phyloP scores from a whole-genome alignment of 345 rosid genomes.

The Arabidopsis arenosa region DNA sequence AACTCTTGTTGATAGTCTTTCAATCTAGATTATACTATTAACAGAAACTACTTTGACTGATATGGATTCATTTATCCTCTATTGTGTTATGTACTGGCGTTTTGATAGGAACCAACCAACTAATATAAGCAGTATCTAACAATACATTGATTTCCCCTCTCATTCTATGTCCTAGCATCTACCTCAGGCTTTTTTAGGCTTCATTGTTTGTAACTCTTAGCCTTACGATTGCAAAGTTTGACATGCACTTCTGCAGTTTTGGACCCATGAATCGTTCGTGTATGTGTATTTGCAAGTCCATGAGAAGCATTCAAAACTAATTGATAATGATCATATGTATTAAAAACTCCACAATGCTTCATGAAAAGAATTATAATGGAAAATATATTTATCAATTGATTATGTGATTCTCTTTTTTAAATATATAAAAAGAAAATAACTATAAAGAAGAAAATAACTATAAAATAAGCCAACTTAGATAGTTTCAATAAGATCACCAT shows the following conservation, averaged over 20 bases:
- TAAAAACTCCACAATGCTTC: too few species aligned
- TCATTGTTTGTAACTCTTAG: neutral
- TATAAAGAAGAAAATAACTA: too few species aligned
- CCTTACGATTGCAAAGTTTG: neutral
- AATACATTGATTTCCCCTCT: neutral
- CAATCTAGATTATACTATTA: neutral
- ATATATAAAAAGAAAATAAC: too few species aligned
- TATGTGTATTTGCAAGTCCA: too few species aligned
- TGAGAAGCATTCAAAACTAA: too few species aligned
- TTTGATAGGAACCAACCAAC: neutral
- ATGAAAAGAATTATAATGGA: too few species aligned
- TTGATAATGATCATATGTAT: too few species aligned
- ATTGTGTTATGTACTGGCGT: neutral
- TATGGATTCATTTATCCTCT: neutral
- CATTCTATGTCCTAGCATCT: neutral
- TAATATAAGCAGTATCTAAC: neutral
- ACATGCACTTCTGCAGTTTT: neutral
- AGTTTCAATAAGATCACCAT: too few species aligned
- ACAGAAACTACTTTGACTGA: neutral
- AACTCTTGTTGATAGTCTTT: neutral
- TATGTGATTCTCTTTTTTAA: too few species aligned
- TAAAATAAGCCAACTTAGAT: too few species aligned
- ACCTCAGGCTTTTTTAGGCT: neutral
- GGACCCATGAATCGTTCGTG: neutral
- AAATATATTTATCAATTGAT: too few species aligned